A percentile compares a stretch with the other conserved stretches of the same genome.
Evolutionary conservation across 495 filamentous ascomycete species (phyloP).

Genomic region (Copromyces sp.): DNA sequence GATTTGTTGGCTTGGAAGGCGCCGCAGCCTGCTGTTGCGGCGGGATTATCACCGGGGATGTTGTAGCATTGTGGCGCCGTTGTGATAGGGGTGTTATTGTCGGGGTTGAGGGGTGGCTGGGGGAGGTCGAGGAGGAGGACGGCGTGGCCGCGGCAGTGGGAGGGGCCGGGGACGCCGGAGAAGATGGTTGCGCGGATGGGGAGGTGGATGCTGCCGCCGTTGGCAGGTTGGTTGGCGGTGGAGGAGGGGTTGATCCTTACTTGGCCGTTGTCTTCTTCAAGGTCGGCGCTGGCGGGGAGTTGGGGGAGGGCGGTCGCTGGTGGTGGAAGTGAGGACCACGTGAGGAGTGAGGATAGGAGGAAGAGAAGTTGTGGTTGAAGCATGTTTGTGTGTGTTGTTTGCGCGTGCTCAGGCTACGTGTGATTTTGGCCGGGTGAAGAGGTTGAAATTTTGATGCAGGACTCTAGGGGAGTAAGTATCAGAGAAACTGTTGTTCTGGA

Average conservation of each 20-base stretch:
- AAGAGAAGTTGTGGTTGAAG: neutral
- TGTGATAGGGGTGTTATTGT: slow-evolving; percentile 7
- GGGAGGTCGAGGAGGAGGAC: slow-evolving; percentile 19
- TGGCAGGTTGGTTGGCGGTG: slow-evolving; percentile 10
- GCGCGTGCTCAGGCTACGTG: neutral
- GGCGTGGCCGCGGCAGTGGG: slow-evolving; percentile 24
- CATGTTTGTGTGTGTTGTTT: neutral
- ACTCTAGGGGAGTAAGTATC: neutral
- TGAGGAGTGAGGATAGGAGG: neutral
- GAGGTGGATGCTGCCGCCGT: slow-evolving; percentile 4
- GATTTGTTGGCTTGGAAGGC: slow-evolving; percentile 27
- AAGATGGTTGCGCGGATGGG: slow-evolving; percentile 27
- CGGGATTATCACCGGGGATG: slow-evolving; percentile 8
- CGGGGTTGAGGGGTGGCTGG: slow-evolving; percentile 7
- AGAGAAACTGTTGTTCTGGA: neutral
- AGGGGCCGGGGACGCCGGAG: slow-evolving; percentile 28
- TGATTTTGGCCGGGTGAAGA: neutral
- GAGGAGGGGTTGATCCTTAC: slow-evolving; percentile 23
- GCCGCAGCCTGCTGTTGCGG: slow-evolving; percentile 18
- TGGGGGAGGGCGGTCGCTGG: slow-evolving; percentile 1
- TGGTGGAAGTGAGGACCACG: neutral
- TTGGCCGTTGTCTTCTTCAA: slow-evolving; percentile 23
- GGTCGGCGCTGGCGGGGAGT: slow-evolving; percentile 12
- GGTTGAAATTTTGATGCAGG: neutral
- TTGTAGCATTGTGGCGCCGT: slow-evolving; percentile 22